Percentiles rank a stretch among this genome's conserved stretches.
These are phyloP conservation scores for Caloboletus firmus DNA, from an alignment of 1,284 basidiomycete genomes.

Conservation along the genomic window DNA sequence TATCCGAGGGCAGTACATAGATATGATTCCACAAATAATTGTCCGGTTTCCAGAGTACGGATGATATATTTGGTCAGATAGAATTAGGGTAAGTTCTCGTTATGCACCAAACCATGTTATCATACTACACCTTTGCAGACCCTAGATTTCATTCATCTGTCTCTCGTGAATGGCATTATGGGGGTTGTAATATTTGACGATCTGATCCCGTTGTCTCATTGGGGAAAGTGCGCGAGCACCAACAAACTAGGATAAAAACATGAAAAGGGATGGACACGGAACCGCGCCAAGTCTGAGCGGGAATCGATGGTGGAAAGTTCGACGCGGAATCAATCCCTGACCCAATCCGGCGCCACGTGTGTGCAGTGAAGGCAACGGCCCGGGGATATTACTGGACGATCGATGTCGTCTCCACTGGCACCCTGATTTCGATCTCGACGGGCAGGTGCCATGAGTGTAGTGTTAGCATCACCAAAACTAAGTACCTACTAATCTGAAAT, in stretches of 20 bases:
- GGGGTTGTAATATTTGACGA: constrained; percentile 10
- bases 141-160: background rate
- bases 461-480: no score
- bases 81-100: background rate
- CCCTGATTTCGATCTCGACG: background rate
- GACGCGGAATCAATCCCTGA: constrained; percentile 5
- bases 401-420: background rate
- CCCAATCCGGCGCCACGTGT: background rate
- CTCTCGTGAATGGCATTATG: background rate
- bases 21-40: background rate
- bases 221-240: background rate
- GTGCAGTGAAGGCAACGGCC: constrained; percentile 1
- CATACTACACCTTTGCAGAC: background rate
- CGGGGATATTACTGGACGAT: background rate
- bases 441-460: background rate
- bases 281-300: constrained; percentile 1
- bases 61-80: constrained; percentile 6
- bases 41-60: constrained; percentile 4
- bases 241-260: no score
- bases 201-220: constrained; percentile 4
- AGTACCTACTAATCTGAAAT: no score
- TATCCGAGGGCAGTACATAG: background rate
- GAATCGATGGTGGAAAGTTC: constrained; percentile 9
- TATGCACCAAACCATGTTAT: background rate
- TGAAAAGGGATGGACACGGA: background rate